Percentiles rank a stretch among this genome's conserved stretches.
These are phyloP conservation scores for Apiospora phragmitis DNA, from an alignment of 2,329 filamentous ascomycete species.

Conservation along the genomic window DNA sequence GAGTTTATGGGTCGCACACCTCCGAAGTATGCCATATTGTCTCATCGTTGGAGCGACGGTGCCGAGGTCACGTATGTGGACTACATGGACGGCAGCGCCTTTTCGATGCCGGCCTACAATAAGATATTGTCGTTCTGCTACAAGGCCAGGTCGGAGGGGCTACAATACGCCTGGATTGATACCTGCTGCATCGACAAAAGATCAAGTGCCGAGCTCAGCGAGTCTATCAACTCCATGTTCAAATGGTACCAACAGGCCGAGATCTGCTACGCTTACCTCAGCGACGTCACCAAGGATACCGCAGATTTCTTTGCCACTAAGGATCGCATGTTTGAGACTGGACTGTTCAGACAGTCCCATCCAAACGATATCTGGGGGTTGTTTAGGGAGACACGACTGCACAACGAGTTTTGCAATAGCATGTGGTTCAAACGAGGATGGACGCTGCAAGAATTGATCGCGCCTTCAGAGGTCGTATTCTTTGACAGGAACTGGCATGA, in stretches of 20 bases:
- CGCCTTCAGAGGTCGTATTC: background rate
- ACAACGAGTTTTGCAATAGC: background rate
- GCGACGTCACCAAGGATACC: constrained; percentile 13
- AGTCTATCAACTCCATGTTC: constrained; percentile 19
- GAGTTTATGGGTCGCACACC: background rate
- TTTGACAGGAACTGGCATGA: background rate
- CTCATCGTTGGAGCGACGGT: background rate
- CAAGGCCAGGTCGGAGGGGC: background rate
- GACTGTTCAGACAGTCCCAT: background rate
- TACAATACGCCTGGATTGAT: background rate
- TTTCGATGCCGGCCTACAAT: background rate
- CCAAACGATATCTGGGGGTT: background rate
- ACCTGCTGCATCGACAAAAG: background rate
- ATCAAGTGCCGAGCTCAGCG: constrained; percentile 10
- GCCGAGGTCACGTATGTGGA: background rate
- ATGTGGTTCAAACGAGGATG: background rate
- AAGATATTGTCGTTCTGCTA: background rate
- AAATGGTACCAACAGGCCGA: constrained; percentile 16
- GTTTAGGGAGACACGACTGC: background rate
- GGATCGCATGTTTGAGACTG: background rate
- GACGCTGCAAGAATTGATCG: background rate
- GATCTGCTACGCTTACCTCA: constrained; percentile 16
- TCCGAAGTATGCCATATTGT: background rate
- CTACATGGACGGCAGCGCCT: background rate
- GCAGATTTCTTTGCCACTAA: background rate